phyloP scores from a whole-genome alignment of 306 rosid species.

The Echinosophora koreensis region DNA sequence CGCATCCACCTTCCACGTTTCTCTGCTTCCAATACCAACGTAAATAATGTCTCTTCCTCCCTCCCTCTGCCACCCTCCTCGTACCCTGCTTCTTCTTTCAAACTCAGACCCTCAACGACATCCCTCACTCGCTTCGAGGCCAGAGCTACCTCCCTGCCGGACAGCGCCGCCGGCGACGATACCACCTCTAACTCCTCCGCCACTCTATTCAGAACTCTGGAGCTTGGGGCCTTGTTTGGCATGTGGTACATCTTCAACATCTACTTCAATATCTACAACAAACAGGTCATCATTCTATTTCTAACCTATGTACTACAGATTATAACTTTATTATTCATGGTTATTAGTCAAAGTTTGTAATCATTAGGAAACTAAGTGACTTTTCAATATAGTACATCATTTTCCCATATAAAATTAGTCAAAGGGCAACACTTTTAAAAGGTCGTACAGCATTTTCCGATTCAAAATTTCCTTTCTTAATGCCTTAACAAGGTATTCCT shows the following conservation, averaged over 20 bases:
- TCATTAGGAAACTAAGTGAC: too few species aligned
- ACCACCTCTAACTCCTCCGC: conserved; percentile 35
- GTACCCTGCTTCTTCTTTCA: conserved; percentile 49
- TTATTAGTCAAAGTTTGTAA: too few species aligned
- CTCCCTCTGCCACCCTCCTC: conserved; percentile 68
- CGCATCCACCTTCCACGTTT: conserved; percentile 46
- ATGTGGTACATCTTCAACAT: conserved; percentile 90
- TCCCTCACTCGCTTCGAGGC: conserved; percentile 48
- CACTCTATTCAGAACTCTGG: conserved; percentile 56
- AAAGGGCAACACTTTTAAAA: too few species aligned
- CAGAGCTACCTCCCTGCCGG: conserved; percentile 69
- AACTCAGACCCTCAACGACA: conserved; percentile 57
- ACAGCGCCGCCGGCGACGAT: conserved; percentile 51
- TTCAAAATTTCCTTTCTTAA: too few species aligned
- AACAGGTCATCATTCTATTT: conserved; percentile 66
- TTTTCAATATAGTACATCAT: too few species aligned
- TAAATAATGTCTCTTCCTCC: background rate
- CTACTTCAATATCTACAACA: conserved; percentile 92
- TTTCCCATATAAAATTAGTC: too few species aligned
- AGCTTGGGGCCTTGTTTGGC: conserved; percentile 75
- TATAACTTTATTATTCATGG: background rate
- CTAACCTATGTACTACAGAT: background rate
- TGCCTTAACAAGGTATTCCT: too few species aligned
- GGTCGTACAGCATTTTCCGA: too few species aligned
- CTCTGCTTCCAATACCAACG: conserved; percentile 37